Evolutionary conservation across 2,329 filamentous ascomycete genomes (phyloP).

Genomic region (Fusarium sp.): DNA sequence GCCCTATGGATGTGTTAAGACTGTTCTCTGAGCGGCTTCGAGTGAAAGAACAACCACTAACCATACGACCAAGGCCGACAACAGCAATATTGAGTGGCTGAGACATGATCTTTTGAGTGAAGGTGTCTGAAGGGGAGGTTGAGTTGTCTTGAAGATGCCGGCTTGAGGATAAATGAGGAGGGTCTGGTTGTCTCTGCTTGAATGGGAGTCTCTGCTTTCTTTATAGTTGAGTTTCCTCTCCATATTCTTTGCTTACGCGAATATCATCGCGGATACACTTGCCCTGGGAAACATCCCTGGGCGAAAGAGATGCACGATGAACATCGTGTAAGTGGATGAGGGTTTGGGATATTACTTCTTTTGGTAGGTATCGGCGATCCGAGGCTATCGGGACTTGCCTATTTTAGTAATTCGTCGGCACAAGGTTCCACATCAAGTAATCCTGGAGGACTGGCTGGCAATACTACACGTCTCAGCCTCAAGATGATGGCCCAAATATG

Average conservation of each 20-base stretch:
- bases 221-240: not conserved
- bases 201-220: not conserved
- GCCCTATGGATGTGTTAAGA: conserved; percentile 7
- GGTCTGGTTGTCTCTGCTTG: not conserved
- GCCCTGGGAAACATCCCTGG: not conserved
- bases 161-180: not conserved
- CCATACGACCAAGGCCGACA: conserved; percentile 37
- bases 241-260: no score
- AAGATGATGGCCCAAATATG: not conserved
- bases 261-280: no score
- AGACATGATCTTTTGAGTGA: not conserved
- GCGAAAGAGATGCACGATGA: not conserved
- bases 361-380: not conserved
- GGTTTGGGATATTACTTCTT: not conserved
- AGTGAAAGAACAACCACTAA: not conserved
- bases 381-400: not conserved
- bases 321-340: not conserved
- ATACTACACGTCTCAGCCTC: not conserved
- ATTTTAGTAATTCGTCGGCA: not conserved
- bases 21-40: not conserved
- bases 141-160: not conserved
- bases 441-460: not conserved
- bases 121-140: rapidly evolving
- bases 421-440: not conserved
- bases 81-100: conserved; percentile 28